Evolutionary conservation across 2,329 filamentous ascomycete genomes (phyloP).

Genomic region (Magnaporthiopsis rhizophila): DNA sequence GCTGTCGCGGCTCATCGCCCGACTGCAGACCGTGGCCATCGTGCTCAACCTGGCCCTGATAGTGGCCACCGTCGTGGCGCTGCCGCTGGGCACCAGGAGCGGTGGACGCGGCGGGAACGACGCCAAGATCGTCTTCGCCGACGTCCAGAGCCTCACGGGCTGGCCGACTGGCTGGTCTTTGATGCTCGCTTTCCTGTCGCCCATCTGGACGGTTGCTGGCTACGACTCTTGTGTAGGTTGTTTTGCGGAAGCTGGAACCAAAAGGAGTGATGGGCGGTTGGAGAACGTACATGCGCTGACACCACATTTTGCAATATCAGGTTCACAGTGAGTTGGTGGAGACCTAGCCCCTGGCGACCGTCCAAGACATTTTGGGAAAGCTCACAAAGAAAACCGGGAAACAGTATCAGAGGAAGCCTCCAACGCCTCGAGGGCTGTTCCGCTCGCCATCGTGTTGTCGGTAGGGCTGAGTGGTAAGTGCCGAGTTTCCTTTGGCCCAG

Average conservation of each 20-base stretch:
- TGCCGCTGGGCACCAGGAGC: slow-evolving; percentile 39
- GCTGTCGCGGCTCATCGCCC: slow-evolving; percentile 48
- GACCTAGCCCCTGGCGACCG: no score
- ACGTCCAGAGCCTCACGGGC: slow-evolving; percentile 47
- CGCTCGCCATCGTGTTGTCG: slow-evolving; percentile 50
- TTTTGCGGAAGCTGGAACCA: not conserved
- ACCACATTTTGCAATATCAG: not conserved
- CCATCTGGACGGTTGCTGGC: slow-evolving; percentile 53
- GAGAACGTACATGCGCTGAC: not conserved
- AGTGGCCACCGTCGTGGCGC: slow-evolving; percentile 44
- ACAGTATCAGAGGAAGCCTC: slow-evolving; percentile 51
- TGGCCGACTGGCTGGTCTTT: slow-evolving; percentile 52
- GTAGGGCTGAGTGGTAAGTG: slow-evolving; percentile 36
- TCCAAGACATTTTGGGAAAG: not conserved
- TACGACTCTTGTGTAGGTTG: slow-evolving; percentile 49
- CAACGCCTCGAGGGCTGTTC: slow-evolving; percentile 44
- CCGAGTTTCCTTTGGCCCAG: not conserved
- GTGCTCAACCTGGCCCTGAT: slow-evolving; percentile 48
- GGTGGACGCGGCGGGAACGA: slow-evolving; percentile 25
- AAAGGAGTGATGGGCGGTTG: no score
- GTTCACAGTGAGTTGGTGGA: slow-evolving; percentile 12
- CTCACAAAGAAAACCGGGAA: not conserved
- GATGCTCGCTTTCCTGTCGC: slow-evolving; percentile 51
- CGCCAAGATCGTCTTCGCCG: slow-evolving; percentile 44
- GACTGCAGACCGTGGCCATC: slow-evolving; percentile 48